phyloP scores from a whole-genome alignment of 169 alveolate genomes.

The Eimeria maxima region DNA sequence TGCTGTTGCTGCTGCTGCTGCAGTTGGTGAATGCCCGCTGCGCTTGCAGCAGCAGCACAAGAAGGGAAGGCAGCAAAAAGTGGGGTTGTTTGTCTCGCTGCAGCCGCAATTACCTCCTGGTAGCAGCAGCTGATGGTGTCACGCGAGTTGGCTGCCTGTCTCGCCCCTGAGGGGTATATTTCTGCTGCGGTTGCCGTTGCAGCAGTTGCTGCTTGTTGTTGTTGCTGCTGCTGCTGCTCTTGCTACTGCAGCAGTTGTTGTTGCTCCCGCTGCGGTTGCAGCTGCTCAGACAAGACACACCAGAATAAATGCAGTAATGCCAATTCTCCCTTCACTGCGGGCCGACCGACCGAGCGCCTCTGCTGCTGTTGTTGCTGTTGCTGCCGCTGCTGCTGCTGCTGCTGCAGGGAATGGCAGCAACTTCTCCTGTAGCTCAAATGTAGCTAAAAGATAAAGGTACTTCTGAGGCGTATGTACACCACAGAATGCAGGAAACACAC shows the following conservation, averaged over 20 bases:
- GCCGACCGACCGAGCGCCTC: background rate
- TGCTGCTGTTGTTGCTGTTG: slow-evolving; percentile 47
- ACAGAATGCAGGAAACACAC: background rate
- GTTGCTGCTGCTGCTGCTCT: too few species aligned
- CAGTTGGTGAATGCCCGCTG: background rate
- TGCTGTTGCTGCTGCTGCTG: slow-evolving; percentile 35
- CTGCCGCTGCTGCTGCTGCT: slow-evolving; percentile 37
- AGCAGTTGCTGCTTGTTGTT: too few species aligned
- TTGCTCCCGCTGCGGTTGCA: background rate
- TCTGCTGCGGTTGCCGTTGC: too few species aligned
- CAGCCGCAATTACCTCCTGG: background rate
- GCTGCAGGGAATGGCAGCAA: background rate
- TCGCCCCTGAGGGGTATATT: too few species aligned
- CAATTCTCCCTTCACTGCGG: background rate
- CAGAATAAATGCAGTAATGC: background rate
- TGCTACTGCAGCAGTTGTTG: background rate
- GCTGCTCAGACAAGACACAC: background rate
- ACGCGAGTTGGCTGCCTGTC: background rate
- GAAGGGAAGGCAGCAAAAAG: background rate
- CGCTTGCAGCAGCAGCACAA: slow-evolving; percentile 31
- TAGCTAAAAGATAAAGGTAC: background rate
- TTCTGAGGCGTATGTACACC: slow-evolving; percentile 14
- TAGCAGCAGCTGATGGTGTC: background rate
- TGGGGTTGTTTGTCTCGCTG: too few species aligned
- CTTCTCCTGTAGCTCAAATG: background rate